phyloP scores from a whole-genome alignment of 2,329 filamentous ascomycete genomes.

The Ascochyta lentis region DNA sequence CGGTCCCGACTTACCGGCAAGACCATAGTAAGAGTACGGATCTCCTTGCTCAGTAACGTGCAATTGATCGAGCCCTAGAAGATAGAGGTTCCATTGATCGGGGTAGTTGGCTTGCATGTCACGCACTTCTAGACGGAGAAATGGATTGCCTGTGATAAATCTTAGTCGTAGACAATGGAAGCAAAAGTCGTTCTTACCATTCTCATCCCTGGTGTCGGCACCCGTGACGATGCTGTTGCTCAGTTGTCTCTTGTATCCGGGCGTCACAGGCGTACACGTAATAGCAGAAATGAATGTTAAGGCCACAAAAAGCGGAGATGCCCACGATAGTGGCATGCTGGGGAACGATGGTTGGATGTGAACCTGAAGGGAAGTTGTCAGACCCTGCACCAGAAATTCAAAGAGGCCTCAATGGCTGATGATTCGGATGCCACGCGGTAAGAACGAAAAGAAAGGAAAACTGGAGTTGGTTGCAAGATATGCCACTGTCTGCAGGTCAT shows the following conservation, averaged over 20 bases:
- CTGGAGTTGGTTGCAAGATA: not conserved
- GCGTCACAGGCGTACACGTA: conserved; percentile 10
- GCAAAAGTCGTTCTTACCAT: conserved; percentile 6
- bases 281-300: conserved; percentile 12
- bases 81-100: conserved; percentile 76
- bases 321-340: conserved; percentile 17
- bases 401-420: not conserved
- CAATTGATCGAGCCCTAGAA: conserved; percentile 75
- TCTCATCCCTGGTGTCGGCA: conserved; percentile 26
- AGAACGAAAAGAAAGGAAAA: not conserved
- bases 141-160: conserved; percentile 30
- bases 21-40: conserved; percentile 75
- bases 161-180: not conserved
- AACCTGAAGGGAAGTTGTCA: not conserved
- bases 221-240: conserved; percentile 26
- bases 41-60: conserved; percentile 69
- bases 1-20: conserved; percentile 66
- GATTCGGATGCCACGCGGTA: not conserved
- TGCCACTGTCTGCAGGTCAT: not conserved
- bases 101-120: conserved; percentile 64
- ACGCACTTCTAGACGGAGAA: conserved; percentile 69
- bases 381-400: not conserved
- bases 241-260: conserved; percentile 5
- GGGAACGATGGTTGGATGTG: not conserved
- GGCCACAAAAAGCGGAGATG: conserved; percentile 1